Conservation (phyloP, 345 rosid genomes). For the Moricandia moricandioides region DNA sequence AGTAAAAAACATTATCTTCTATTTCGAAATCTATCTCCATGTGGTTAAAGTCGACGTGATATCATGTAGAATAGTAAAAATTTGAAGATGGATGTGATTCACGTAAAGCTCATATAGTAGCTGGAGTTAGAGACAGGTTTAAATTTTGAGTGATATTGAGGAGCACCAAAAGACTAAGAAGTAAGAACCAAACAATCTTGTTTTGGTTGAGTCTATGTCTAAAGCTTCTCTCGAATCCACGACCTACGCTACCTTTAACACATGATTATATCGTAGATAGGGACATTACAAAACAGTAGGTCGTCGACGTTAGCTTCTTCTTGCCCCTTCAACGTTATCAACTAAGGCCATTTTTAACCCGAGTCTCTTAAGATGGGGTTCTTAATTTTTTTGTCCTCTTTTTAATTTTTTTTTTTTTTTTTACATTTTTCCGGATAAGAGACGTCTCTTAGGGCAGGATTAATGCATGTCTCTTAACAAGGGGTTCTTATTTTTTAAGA, state of each 20-base stretch:
- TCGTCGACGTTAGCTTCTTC: not conserved
- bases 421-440: no score
- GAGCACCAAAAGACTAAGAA: not conserved
- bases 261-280: not conserved
- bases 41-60: not conserved
- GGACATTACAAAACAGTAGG: constrained; percentile 4
- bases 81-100: no score
- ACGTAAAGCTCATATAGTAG: no score
- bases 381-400: no score
- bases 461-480: no score
- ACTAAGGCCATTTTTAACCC: no score
- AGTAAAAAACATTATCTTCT: not conserved
- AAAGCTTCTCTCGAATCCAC: not conserved
- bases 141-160: not conserved
- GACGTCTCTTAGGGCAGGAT: no score
- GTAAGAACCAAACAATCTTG: constrained; percentile 2
- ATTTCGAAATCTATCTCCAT: constrained; percentile 11
- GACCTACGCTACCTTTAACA: not conserved
- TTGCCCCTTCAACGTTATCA: constrained; percentile 20
- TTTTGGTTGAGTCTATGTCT: not conserved
- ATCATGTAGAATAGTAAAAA: no score
- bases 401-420: no score
- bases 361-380: no score
- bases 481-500: no score
- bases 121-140: no score